Conservation (phyloP, 345 rosid genomes). For the Salix purpurea region DNA sequence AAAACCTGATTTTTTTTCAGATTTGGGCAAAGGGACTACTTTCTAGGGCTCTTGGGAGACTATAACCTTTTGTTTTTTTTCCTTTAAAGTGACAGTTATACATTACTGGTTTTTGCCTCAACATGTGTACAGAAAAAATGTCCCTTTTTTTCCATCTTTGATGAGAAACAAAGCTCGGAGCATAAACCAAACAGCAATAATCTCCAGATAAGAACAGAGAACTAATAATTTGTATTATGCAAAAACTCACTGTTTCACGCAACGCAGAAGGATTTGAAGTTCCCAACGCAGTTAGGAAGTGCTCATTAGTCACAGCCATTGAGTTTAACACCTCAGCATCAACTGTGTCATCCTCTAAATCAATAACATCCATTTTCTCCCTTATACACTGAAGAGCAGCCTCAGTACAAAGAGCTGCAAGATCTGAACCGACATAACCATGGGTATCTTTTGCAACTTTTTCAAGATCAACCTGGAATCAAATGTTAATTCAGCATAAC, state of each 20-base stretch:
- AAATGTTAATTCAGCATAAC: neutral
- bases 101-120: neutral
- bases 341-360: slow-evolving; percentile 14
- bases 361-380: slow-evolving; percentile 15
- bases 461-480: slow-evolving; percentile 11
- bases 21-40: neutral
- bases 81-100: neutral
- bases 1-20: neutral
- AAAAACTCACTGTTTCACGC: slow-evolving; percentile 12
- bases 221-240: too few species aligned
- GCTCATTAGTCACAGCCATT: slow-evolving; percentile 12
- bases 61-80: neutral
- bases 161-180: neutral
- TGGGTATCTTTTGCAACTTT: slow-evolving; percentile 14
- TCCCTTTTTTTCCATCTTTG: too few species aligned
- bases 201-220: neutral
- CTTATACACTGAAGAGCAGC: slow-evolving; percentile 17
- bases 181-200: neutral
- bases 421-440: slow-evolving; percentile 19
- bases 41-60: neutral
- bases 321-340: slow-evolving; percentile 11
- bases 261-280: slow-evolving; percentile 10
- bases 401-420: slow-evolving; percentile 17
- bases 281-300: slow-evolving; percentile 10
- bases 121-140: too few species aligned